Conservation (phyloP, 805 yeast species). For the Jamesozyma piceae region DNA sequence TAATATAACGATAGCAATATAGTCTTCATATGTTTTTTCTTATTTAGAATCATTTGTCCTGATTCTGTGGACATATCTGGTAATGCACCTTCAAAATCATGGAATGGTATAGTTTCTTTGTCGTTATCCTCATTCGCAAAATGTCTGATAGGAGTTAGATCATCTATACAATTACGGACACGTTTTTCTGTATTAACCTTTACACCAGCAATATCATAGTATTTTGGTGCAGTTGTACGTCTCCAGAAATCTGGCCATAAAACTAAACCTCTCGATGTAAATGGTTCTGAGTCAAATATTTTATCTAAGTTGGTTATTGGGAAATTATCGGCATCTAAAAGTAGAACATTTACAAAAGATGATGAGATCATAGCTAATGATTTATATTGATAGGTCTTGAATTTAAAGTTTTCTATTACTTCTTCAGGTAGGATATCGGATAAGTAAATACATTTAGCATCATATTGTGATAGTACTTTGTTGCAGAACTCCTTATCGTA, state of each 20-base stretch:
- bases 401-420: conserved; percentile 31
- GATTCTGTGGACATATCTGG: conserved; percentile 69
- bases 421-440: conserved; percentile 41
- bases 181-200: conserved; percentile 34
- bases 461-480: conserved; percentile 49
- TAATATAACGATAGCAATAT: conserved; percentile 54
- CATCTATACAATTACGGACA: conserved; percentile 31
- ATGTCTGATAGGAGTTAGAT: conserved; percentile 26
- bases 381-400: conserved; percentile 56
- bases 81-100: conserved; percentile 52
- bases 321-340: conserved; percentile 69
- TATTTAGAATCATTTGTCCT: conserved; percentile 60
- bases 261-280: conserved; percentile 40
- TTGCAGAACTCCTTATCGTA: conserved; percentile 63
- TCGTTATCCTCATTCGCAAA: conserved; percentile 14
- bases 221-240: conserved; percentile 67
- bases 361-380: conserved; percentile 63
- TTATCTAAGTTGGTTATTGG: conserved; percentile 58
- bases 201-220: conserved; percentile 59
- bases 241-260: conserved; percentile 89
- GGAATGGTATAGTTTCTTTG: conserved; percentile 36
- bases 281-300: conserved; percentile 51
- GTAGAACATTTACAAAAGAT: conserved; percentile 58
- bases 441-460: conserved; percentile 53
- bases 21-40: conserved; percentile 48